A percentile compares a stretch with the other conserved stretches of the same genome.
These are phyloP conservation scores for Boletus sp. DNA, from an alignment of 768 basidiomycete genomes.

Conservation along the genomic window DNA sequence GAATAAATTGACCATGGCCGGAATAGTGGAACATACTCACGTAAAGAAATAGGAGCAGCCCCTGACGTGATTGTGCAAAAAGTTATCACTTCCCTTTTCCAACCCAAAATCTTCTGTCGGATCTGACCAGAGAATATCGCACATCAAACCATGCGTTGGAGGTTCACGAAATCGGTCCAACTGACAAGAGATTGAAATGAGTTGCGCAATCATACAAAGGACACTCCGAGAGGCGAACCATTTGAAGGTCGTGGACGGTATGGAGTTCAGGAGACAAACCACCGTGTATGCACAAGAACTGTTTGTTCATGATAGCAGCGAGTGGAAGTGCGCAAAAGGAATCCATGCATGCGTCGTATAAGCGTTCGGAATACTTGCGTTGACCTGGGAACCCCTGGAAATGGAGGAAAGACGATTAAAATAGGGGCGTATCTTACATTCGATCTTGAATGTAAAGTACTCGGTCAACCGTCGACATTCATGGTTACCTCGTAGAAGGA, in stretches of 20 bases:
- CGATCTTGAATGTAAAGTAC: slow-evolving; percentile 61
- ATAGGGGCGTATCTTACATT: slow-evolving; percentile 28
- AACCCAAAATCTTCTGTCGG: slow-evolving; percentile 69
- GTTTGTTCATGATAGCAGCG: slow-evolving; percentile 77
- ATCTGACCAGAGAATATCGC: slow-evolving; percentile 74
- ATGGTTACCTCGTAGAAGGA: slow-evolving; percentile 62
- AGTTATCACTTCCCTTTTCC: slow-evolving; percentile 62
- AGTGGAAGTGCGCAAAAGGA: slow-evolving; percentile 69
- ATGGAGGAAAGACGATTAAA: slow-evolving; percentile 2
- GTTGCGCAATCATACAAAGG: not conserved
- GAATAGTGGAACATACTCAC: slow-evolving; percentile 32
- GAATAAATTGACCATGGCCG: not conserved
- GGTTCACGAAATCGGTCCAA: slow-evolving; percentile 73
- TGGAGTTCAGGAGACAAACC: slow-evolving; percentile 68
- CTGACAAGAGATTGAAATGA: slow-evolving; percentile 31
- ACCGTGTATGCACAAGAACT: slow-evolving; percentile 75
- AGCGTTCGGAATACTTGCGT: slow-evolving; percentile 72
- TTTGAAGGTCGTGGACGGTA: slow-evolving; percentile 63
- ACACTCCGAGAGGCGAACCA: slow-evolving; percentile 34
- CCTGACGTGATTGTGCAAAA: slow-evolving; percentile 70
- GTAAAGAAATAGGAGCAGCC: slow-evolving; percentile 78
- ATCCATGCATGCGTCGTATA: slow-evolving; percentile 73
- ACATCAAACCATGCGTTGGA: slow-evolving; percentile 71
- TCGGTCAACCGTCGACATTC: slow-evolving; percentile 65
- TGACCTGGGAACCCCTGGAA: slow-evolving; percentile 42